phyloP scores from a whole-genome alignment of 371 early-diverging fungal species.

The Mortierella sp. region DNA sequence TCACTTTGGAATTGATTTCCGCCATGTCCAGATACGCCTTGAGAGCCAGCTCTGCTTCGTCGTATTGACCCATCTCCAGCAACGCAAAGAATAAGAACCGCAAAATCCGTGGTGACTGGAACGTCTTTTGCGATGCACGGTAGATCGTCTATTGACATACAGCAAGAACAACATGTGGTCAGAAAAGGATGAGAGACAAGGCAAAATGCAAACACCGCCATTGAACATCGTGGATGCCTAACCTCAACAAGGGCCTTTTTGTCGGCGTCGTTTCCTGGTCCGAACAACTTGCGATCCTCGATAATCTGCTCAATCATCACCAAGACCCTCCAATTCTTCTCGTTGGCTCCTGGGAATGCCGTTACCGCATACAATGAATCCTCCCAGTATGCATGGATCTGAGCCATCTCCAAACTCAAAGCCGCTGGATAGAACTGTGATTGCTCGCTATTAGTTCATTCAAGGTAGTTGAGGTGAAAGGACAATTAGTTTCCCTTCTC shows the following conservation, averaged over 20 bases:
- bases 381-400: conserved; percentile 74
- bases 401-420: conserved; percentile 67
- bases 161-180: too few relatives aligned
- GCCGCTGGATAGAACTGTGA: conserved; percentile 40
- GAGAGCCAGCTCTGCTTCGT: conserved; percentile 80
- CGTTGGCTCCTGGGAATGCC: conserved; percentile 76
- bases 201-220: background rate
- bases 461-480: background rate
- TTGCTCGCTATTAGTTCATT: conserved; percentile 26
- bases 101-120: conserved; percentile 79
- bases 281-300: conserved; percentile 68
- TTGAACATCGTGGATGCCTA: background rate
- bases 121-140: conserved; percentile 74
- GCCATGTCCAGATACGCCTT: conserved; percentile 72
- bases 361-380: conserved; percentile 66
- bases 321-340: conserved; percentile 69
- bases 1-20: conserved; percentile 52
- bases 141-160: conserved; percentile 64
- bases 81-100: conserved; percentile 75
- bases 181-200: background rate
- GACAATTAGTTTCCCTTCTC: too few relatives aligned
- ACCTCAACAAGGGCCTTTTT: conserved; percentile 65
- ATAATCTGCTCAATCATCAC: conserved; percentile 76
- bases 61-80: conserved; percentile 75
- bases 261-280: conserved; percentile 60